Percentiles rank a stretch among this genome's conserved stretches.
These are phyloP conservation scores for Apiotrichum gamsii DNA, from an alignment of 1,284 basidiomycete species.

Conservation along the genomic window DNA sequence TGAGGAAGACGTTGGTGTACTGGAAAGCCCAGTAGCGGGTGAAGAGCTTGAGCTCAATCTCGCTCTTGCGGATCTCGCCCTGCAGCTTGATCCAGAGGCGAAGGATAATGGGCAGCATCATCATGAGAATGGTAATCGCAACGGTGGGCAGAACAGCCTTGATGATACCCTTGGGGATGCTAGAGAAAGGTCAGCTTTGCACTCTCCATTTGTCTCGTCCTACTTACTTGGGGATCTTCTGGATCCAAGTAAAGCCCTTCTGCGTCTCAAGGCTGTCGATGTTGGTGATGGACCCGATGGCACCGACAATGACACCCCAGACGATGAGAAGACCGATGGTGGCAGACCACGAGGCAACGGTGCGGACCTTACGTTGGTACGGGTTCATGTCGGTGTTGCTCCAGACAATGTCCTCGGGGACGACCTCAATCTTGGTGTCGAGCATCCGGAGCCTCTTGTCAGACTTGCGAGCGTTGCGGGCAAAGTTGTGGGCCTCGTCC, in stretches of 20 bases:
- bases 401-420: slow-evolving; percentile 86
- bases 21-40: slow-evolving; percentile 86
- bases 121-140: slow-evolving; percentile 79
- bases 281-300: slow-evolving; percentile 82
- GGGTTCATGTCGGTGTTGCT: slow-evolving; percentile 57
- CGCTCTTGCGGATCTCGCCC: slow-evolving; percentile 54
- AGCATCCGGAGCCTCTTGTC: slow-evolving; percentile 31
- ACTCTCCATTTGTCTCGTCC: not conserved
- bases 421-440: slow-evolving; percentile 60
- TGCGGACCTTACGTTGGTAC: slow-evolving; percentile 51
- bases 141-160: slow-evolving; percentile 83
- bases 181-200: slow-evolving; percentile 39
- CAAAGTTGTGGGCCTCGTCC: slow-evolving; percentile 52
- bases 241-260: slow-evolving; percentile 66
- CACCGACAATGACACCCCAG: slow-evolving; percentile 59
- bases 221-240: slow-evolving; percentile 54
- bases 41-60: slow-evolving; percentile 85
- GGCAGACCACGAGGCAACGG: slow-evolving; percentile 50
- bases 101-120: slow-evolving; percentile 81
- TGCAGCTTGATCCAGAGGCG: slow-evolving; percentile 45
- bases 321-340: slow-evolving; percentile 54
- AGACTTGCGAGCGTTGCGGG: slow-evolving; percentile 57
- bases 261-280: slow-evolving; percentile 60
- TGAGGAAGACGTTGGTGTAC: slow-evolving; percentile 83
- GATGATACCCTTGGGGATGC: slow-evolving; percentile 65